Percentiles rank a stretch among this genome's conserved stretches.
These are phyloP conservation scores for Microdochium bolleyi DNA, from an alignment of 2,329 filamentous ascomycete genomes.

Conservation along the genomic window DNA sequence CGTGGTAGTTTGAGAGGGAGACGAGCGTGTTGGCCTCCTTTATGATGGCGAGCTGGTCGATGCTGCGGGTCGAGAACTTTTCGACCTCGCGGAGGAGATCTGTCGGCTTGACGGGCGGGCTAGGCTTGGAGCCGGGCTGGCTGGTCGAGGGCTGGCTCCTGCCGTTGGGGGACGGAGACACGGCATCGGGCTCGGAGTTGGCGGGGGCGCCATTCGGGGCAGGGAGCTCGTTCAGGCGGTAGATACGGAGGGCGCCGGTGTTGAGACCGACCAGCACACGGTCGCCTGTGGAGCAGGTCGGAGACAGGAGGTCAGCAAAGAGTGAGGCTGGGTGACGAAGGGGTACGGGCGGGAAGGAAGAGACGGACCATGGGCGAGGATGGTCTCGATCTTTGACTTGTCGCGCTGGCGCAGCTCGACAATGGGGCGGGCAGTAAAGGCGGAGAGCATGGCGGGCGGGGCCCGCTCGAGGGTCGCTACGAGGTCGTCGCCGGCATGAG, in stretches of 20 bases:
- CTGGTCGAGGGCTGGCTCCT: constrained; percentile 7
- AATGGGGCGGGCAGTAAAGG: constrained; percentile 91
- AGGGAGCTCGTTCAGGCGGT: constrained; percentile 70
- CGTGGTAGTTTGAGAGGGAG: constrained; percentile 81
- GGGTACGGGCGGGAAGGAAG: constrained; percentile 1
- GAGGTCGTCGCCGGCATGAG: neutral
- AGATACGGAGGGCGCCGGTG: constrained; percentile 81
- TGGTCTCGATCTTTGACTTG: constrained; percentile 95
- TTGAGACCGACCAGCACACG: constrained; percentile 87
- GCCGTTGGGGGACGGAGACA: constrained; percentile 9
- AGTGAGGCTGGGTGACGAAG: neutral
- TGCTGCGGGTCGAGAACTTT: constrained; percentile 81
- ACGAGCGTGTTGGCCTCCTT: constrained; percentile 91
- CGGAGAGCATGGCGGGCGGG: constrained; percentile 75
- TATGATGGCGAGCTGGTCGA: constrained; percentile 91
- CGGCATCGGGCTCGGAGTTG: constrained; percentile 3
- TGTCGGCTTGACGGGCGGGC: constrained; percentile 45
- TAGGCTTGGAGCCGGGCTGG: constrained; percentile 14
- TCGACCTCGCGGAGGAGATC: constrained; percentile 88
- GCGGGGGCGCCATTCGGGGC: neutral
- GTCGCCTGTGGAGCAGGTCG: constrained; percentile 52
- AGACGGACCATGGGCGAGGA: constrained; percentile 73
- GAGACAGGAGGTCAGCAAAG: neutral
- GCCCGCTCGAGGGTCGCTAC: constrained; percentile 8
- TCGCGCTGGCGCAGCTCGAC: constrained; percentile 94